These are phyloP conservation scores for Hypsizygus marmoreus DNA, from an alignment of 768 basidiomycete species.

Conservation along the genomic window DNA sequence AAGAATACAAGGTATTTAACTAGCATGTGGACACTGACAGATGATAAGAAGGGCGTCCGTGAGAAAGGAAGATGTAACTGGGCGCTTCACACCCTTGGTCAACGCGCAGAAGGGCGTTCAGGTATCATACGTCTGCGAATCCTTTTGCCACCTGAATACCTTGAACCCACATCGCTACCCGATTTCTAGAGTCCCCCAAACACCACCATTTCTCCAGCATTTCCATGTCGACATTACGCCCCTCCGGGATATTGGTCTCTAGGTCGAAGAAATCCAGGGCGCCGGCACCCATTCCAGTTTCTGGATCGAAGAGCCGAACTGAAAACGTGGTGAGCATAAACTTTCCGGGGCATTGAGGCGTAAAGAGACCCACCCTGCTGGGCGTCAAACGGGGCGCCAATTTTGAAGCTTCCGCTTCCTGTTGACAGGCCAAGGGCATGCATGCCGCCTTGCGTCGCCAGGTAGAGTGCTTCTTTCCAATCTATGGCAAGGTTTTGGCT, in stretches of 20 bases:
- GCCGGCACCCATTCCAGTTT: slow-evolving; percentile 50
- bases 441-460: slow-evolving; percentile 83
- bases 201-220: slow-evolving; percentile 92
- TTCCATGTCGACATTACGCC: slow-evolving; percentile 41
- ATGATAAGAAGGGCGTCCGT: no score
- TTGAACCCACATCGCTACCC: slow-evolving; percentile 74
- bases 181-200: slow-evolving; percentile 70
- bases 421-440: slow-evolving; percentile 59
- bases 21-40: no score
- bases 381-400: slow-evolving; percentile 73
- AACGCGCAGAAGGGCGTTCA: no score
- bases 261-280: slow-evolving; percentile 71
- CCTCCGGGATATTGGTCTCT: slow-evolving; percentile 18
- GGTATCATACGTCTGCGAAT: not conserved
- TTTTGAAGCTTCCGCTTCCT: slow-evolving; percentile 51
- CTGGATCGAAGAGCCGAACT: slow-evolving; percentile 52
- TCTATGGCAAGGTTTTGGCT: slow-evolving; percentile 51
- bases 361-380: slow-evolving; percentile 61
- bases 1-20: no score
- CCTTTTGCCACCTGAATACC: slow-evolving; percentile 34
- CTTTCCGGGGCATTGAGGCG: not conserved
- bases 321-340: slow-evolving; percentile 2
- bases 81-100: not conserved
- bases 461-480: slow-evolving; percentile 81
- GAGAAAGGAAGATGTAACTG: not conserved